Conservation (phyloP, 2,329 filamentous ascomycete species). For the Ophiostoma populinum region DNA sequence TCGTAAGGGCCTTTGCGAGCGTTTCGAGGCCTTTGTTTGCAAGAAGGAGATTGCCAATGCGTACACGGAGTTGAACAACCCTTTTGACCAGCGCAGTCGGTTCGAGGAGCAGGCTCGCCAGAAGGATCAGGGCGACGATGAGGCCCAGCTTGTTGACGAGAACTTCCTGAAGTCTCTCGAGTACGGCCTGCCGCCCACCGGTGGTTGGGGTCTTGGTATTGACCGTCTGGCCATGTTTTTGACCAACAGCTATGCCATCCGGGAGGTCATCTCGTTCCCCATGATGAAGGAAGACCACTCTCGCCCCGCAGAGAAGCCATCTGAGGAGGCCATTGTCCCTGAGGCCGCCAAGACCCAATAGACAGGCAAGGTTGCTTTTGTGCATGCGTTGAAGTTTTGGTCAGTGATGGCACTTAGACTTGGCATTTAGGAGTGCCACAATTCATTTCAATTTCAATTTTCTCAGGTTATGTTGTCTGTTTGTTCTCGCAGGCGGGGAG, state of each 20-base stretch:
- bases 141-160: constrained; percentile 91
- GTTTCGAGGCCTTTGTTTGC: constrained; percentile 70
- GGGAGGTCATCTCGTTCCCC: constrained; percentile 90
- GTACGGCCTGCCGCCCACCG: constrained; percentile 61
- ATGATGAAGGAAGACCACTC: constrained; percentile 80
- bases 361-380: neutral
- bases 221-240: constrained; percentile 48
- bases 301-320: constrained; percentile 29
- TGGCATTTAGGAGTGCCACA: no score
- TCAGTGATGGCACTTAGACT: no score
- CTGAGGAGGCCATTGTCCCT: constrained; percentile 18
- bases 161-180: constrained; percentile 85
- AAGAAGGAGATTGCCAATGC: constrained; percentile 45
- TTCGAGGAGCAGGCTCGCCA: constrained; percentile 92
- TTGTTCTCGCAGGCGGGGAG: no score
- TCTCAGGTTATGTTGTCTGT: no score
- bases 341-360: constrained; percentile 19
- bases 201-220: constrained; percentile 92
- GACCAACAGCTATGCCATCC: constrained; percentile 89
- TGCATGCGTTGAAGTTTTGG: no score
- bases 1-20: constrained; percentile 74
- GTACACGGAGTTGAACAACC: constrained; percentile 95
- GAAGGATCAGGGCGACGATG: constrained; percentile 93
- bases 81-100: constrained; percentile 79
- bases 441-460: no score